Evolutionary conservation across 2,329 filamentous ascomycete species (phyloP).

Genomic region (Microdochium bolleyi): DNA sequence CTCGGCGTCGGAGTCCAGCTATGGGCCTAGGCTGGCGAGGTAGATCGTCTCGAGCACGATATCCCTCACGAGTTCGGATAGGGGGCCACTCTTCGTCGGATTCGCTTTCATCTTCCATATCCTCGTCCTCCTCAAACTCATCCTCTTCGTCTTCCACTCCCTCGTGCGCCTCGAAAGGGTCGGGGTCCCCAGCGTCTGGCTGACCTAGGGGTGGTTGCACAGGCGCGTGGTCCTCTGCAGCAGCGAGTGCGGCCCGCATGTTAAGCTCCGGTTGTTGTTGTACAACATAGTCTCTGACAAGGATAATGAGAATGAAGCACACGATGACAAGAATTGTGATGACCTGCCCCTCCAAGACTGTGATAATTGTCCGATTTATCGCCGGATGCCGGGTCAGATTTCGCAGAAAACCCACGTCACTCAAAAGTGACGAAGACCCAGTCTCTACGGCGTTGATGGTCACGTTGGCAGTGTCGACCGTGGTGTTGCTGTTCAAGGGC

Average conservation of each 20-base stretch:
- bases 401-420: slow-evolving; percentile 47
- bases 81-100: slow-evolving; percentile 3
- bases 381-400: slow-evolving; percentile 60
- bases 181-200: slow-evolving; percentile 6
- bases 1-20: not conserved
- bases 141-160: slow-evolving; percentile 1
- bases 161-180: slow-evolving; percentile 9
- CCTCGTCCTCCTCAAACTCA: slow-evolving; percentile 1
- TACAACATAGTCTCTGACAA: slow-evolving; percentile 96
- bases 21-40: not conserved
- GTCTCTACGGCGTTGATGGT: slow-evolving; percentile 7
- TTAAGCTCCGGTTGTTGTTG: slow-evolving; percentile 94
- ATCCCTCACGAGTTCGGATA: slow-evolving; percentile 6
- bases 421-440: slow-evolving; percentile 38
- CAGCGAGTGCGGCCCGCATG: slow-evolving; percentile 60
- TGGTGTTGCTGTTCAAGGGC: slow-evolving; percentile 9
- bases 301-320: slow-evolving; percentile 91
- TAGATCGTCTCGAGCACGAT: slow-evolving; percentile 1
- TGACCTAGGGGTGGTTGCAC: not conserved
- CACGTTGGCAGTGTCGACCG: slow-evolving; percentile 11
- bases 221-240: slow-evolving; percentile 23
- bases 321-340: slow-evolving; percentile 89
- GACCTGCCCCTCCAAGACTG: slow-evolving; percentile 83
- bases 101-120: slow-evolving; percentile 3
- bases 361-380: slow-evolving; percentile 72